Base-by-base conservation (phyloP, 495 filamentous ascomycete species). In the Hypoxylon perforatum region DNA sequence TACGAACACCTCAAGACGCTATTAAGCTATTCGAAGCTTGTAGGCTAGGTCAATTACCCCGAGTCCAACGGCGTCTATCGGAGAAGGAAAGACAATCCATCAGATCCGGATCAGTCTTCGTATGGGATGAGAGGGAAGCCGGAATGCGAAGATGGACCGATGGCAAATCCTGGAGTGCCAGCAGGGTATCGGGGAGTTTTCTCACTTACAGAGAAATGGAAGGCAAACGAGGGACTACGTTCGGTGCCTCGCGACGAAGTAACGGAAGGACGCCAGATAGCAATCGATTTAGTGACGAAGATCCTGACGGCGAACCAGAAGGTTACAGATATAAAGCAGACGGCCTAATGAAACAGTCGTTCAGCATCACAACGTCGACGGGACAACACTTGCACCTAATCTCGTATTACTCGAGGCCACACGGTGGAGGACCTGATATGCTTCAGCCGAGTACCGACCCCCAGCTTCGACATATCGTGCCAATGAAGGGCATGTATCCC, bases 121-220 rank as follows among this genome's bases (percentile, higher is more conserved):
- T 99, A 30, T 99, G 95, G 95, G 96, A 98, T 77, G 95, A 99
- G 82, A 84, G 94, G 66, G 95, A 99, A 82, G 95, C 95, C 8
- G 95, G 95, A 55, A 99, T 99, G 95, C 86, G 95, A 58, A 84
- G 95, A 77, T 99, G 95, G 95, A 99, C 95, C 0, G 95, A 99
- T 70, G 95, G 95, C 18, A 99, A 99, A 76, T 98, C 95, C 42
- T 99, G 95, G 95, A 98, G 96, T 71, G 95, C 95, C 21, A 97
- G 94, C 75, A 87, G 95, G 55, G 95, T 99, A 2, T 97, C 96
- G 0, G 95, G 95, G 15, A 98, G 96, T 80, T 99, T 99, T 73
- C 79, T 99, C 53, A 99, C 95, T 2, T 99, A 99, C 72, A 84
- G 95, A 30, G 95, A 99, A 76, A 99, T 99, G 95, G 95, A 99